Evolutionary conservation across 2,329 filamentous ascomycete species (phyloP).

Genomic region (Colletotrichum sp.): DNA sequence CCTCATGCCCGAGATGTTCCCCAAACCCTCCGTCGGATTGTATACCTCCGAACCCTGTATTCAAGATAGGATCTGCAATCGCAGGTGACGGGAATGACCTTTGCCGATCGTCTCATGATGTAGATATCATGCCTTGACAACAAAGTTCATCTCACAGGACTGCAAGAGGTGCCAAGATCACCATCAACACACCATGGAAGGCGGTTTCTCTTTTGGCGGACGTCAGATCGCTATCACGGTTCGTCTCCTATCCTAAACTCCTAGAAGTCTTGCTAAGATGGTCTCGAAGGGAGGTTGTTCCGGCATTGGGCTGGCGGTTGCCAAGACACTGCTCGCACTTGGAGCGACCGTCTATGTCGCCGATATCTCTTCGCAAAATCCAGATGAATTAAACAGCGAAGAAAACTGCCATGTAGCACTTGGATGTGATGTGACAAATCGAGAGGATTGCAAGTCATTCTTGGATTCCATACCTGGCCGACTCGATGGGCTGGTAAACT

Average conservation of each 20-base stretch:
- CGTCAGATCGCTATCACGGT: not conserved
- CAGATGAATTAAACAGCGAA: not conserved
- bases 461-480: not conserved
- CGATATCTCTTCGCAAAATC: not conserved
- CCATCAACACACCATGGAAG: not conserved
- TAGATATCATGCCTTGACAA: not conserved
- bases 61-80: not conserved
- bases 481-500: constrained; percentile 13
- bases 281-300: not conserved
- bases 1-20: not conserved
- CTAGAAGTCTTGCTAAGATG: not conserved
- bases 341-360: not conserved
- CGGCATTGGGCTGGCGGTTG: not conserved
- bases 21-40: not conserved
- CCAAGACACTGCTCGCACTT: not conserved
- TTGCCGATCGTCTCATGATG: not conserved
- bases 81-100: not conserved
- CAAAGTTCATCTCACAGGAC: not conserved
- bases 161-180: not conserved
- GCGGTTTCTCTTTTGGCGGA: not conserved
- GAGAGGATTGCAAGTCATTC: not conserved
- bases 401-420: not conserved
- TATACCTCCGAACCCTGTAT: not conserved
- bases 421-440: not conserved
- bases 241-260: not conserved